Percentiles rank a stretch among this genome's conserved stretches.
Conservation (phyloP, 169 alveolate genomes). For the Eimeria falciformis region DNA sequence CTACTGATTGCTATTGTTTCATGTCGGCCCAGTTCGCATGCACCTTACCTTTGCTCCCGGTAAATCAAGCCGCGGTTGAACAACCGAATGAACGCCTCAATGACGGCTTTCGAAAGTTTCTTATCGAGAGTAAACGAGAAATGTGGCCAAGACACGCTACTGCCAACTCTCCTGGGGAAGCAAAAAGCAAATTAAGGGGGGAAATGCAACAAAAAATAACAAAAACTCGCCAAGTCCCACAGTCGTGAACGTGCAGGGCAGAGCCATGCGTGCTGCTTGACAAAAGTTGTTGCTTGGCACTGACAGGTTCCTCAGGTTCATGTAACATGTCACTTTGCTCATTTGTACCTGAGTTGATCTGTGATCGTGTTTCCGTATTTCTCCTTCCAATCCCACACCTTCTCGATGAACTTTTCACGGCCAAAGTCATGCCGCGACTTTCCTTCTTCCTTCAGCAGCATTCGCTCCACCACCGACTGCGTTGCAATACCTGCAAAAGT, state of each 20-base stretch:
- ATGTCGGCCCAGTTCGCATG: too few relatives aligned
- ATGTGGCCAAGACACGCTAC: slow-evolving; percentile 98
- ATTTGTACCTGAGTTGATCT: slow-evolving; percentile 88
- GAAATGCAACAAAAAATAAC: neutral
- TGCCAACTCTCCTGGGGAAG: slow-evolving; percentile 86
- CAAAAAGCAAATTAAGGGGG: slow-evolving; percentile 10
- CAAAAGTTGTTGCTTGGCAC: too few relatives aligned
- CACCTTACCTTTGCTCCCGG: slow-evolving; percentile 73
- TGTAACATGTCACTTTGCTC: too few relatives aligned
- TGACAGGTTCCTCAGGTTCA: too few relatives aligned
- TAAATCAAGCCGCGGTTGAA: slow-evolving; percentile 79
- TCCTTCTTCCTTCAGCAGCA: slow-evolving; percentile 94
- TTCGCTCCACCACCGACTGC: slow-evolving; percentile 98
- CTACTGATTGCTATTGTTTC: too few relatives aligned
- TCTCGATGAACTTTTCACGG: slow-evolving; percentile 96
- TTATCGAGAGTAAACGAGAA: slow-evolving; percentile 98
- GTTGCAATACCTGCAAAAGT: slow-evolving; percentile 97
- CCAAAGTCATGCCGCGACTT: slow-evolving; percentile 97
- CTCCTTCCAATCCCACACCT: slow-evolving; percentile 99
- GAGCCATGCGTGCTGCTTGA: too few relatives aligned
- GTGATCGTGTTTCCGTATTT: slow-evolving; percentile 96
- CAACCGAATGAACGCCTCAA: slow-evolving; percentile 94
- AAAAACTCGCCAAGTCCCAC: too few relatives aligned
- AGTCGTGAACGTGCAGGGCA: too few relatives aligned
- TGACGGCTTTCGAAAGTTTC: slow-evolving; percentile 94